Percentiles rank a stretch among this genome's conserved stretches.
Evolutionary conservation across 2,329 filamentous ascomycete genomes (phyloP).

Genomic region (Thermothelomyces thermophilus): DNA sequence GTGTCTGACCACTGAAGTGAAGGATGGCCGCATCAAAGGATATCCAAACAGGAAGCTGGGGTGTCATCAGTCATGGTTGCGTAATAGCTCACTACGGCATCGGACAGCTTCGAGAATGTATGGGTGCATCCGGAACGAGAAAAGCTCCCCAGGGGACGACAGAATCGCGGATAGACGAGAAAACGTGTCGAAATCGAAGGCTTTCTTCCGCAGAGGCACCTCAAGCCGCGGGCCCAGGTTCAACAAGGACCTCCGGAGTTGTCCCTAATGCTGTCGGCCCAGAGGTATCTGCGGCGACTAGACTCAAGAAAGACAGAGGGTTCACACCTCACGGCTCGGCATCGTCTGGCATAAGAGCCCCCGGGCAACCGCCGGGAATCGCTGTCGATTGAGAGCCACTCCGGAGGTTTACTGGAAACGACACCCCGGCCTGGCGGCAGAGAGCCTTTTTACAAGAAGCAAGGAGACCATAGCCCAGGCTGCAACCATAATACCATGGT

Average conservation of each 20-base stretch:
- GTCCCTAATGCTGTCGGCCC: slow-evolving; percentile 59
- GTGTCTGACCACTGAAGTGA: slow-evolving; percentile 65
- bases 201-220: slow-evolving; percentile 52
- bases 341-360: slow-evolving; percentile 53
- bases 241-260: slow-evolving; percentile 63
- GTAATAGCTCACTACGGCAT: slow-evolving; percentile 60
- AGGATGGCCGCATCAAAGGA: slow-evolving; percentile 60
- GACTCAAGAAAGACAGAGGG: slow-evolving; percentile 51
- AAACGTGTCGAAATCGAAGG: slow-evolving; percentile 50
- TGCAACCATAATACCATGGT: no score
- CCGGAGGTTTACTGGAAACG: slow-evolving; percentile 58
- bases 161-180: slow-evolving; percentile 56
- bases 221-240: slow-evolving; percentile 47
- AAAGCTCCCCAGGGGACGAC: slow-evolving; percentile 45
- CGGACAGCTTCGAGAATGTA: slow-evolving; percentile 55
- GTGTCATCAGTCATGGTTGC: slow-evolving; percentile 69
- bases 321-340: slow-evolving; percentile 47
- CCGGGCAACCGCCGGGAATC: slow-evolving; percentile 60
- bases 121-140: slow-evolving; percentile 49
- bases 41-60: slow-evolving; percentile 81
- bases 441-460: no score
- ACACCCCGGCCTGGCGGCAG: no score
- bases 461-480: no score
- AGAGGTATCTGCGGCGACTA: slow-evolving; percentile 62
- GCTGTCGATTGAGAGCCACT: slow-evolving; percentile 69